phyloP scores from a whole-genome alignment of 1,284 basidiomycete genomes.

The Exsudoporus floridanus region DNA sequence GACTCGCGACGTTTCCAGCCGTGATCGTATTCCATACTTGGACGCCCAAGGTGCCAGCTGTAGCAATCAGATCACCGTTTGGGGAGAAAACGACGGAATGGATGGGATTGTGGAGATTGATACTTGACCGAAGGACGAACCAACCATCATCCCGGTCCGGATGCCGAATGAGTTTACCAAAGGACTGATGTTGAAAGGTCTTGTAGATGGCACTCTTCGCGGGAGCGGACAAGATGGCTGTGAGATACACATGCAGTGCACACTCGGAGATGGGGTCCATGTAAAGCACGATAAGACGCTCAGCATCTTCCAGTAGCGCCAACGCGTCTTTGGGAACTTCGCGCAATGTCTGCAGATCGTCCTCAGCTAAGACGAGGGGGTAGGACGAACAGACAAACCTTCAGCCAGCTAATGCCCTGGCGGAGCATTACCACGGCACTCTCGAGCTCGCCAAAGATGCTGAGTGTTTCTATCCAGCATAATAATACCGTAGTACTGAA shows the following conservation, averaged over 20 bases:
- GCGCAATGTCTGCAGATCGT: slow-evolving; percentile 8
- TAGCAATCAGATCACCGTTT: slow-evolving; percentile 12
- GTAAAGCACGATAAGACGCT: slow-evolving; percentile 21
- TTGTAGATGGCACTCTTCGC: neutral
- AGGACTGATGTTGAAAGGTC: slow-evolving; percentile 15
- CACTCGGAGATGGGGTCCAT: slow-evolving; percentile 25
- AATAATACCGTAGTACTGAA: slow-evolving; percentile 20
- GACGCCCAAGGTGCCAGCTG: slow-evolving; percentile 23
- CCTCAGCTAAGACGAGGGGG: too few species aligned
- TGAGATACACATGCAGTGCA: slow-evolving; percentile 23
- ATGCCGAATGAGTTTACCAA: too few species aligned
- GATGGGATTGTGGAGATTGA: slow-evolving; percentile 6
- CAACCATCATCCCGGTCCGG: too few species aligned
- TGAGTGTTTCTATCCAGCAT: slow-evolving; percentile 25
- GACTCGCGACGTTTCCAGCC: slow-evolving; percentile 22
- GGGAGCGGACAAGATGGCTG: slow-evolving; percentile 8
- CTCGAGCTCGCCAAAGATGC: slow-evolving; percentile 23
- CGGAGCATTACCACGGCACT: slow-evolving; percentile 22
- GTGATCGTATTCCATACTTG: slow-evolving; percentile 26
- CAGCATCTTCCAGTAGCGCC: slow-evolving; percentile 14
- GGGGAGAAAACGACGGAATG: slow-evolving; percentile 23
- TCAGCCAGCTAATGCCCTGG: slow-evolving; percentile 20
- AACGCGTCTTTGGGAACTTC: slow-evolving; percentile 5
- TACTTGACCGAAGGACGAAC: slow-evolving; percentile 4
- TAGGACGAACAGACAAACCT: slow-evolving; percentile 12